Base-by-base conservation (phyloP, 805 yeast genomes). In the Yarrowia yakushimensis region DNA sequence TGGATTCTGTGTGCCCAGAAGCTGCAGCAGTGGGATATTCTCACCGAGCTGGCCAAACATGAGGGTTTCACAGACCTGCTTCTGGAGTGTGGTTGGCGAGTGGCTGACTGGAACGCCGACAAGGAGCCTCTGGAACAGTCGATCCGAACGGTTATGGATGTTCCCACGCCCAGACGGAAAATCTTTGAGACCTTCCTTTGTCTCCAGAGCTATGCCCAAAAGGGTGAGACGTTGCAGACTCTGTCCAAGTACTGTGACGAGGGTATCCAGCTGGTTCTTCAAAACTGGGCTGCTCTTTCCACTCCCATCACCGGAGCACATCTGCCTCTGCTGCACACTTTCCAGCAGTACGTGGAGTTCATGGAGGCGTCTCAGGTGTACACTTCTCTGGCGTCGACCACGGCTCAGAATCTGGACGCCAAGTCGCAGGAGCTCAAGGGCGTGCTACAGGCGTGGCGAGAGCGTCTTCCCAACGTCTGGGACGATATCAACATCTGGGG, bases 1-100 rank as follows among this genome's bases (percentile, higher is more conserved):
- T 94, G 99, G 99, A 91, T 94, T 63, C 76, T 89, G 37, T 92
- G 99, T 78, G 97, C 99, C 3, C 97, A 94, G 71, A 93, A 93
- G 73, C 78, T 94, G 41, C 99, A 94, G 71, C 97, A 94, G 67
- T 94, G 99, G 99, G 99, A 94, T 71, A 87, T 94, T 52, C 78
- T 94, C 64, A 93, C 99, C 0, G 99, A 94, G 69, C 79, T 96
- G 30, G 97, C 99, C 2, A 91, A 93, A 69, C 98, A 96, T 70
- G 99, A 96, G 78, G 97, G 97, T 0, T 96, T 93, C 72, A 91
- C 97, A 0, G 99, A 94, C 70, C 78, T 94, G 66, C 76, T 96
- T 25, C 78, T 94, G n/a, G 99, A 94, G 73, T 96, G 99, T 80
- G 99, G 98, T 37, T 94, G 99, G 99, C 81, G 99, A 70, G 96